These are phyloP conservation scores for Dryas octopetala DNA, from an alignment of 306 rosid species.

Conservation along the genomic window DNA sequence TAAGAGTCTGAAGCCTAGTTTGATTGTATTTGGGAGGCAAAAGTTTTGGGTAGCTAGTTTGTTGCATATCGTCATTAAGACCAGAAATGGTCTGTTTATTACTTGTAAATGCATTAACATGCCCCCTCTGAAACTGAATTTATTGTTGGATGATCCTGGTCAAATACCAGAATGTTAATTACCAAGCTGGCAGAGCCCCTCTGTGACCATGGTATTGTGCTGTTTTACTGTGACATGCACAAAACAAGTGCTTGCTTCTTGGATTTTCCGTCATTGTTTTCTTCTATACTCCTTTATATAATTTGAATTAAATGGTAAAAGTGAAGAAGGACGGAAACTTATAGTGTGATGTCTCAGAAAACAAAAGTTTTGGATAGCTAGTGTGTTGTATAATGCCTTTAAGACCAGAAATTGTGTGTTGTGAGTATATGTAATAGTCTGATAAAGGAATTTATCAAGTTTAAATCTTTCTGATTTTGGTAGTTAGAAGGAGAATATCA, in stretches of 20 bases:
- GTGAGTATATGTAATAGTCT: not conserved
- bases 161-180: not conserved
- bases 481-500: not conserved
- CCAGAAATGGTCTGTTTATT: not conserved
- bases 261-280: not conserved
- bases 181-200: not conserved
- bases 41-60: too few species aligned
- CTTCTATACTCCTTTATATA: not conserved
- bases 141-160: not conserved
- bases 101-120: not conserved
- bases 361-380: not conserved
- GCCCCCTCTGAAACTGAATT: not conserved
- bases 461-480: not conserved
- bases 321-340: not conserved
- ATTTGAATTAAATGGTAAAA: not conserved
- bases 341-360: not conserved
- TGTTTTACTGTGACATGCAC: not conserved
- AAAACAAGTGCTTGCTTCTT: not conserved
- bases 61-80: too few species aligned
- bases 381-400: not conserved
- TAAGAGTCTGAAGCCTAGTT: conserved; percentile 20
- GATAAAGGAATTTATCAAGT: not conserved
- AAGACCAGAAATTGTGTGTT: not conserved
- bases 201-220: not conserved
- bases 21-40: too few species aligned